Percentiles rank a stretch among this genome's conserved stretches.
These are phyloP conservation scores for Hygrophorus pudorinus DNA, from an alignment of 768 basidiomycete species.

Conservation along the genomic window DNA sequence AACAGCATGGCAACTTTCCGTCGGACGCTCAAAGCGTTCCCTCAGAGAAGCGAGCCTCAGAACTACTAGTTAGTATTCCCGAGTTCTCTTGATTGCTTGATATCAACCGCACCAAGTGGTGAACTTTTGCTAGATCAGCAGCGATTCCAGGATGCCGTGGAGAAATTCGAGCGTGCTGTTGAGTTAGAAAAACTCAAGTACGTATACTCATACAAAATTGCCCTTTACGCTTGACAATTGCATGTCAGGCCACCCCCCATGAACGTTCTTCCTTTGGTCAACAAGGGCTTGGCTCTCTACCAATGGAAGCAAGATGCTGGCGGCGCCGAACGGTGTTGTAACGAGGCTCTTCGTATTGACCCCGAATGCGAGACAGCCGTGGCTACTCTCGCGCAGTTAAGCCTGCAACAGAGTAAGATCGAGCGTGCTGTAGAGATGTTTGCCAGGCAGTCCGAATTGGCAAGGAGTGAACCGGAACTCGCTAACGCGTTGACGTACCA, in stretches of 20 bases:
- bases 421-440: conserved; percentile 83
- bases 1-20: conserved; percentile 90
- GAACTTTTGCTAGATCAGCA: conserved; percentile 91
- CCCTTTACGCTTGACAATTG: not conserved
- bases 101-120: conserved; percentile 41
- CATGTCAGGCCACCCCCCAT: conserved; percentile 27
- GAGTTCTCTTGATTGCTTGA: not conserved
- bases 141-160: conserved; percentile 77
- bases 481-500: conserved; percentile 67
- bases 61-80: conserved; percentile 80
- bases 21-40: conserved; percentile 76
- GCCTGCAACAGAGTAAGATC: conserved; percentile 84
- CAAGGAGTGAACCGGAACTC: conserved; percentile 86
- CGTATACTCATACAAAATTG: conserved; percentile 13
- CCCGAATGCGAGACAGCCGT: conserved; percentile 95
- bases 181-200: conserved; percentile 78
- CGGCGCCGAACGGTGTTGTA: conserved; percentile 75
- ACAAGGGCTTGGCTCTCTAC: conserved; percentile 94
- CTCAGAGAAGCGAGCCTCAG: conserved; percentile 76
- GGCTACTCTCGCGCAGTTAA: conserved; percentile 89
- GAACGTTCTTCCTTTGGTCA: conserved; percentile 91
- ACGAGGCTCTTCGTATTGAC: conserved; percentile 82
- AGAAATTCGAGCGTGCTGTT: conserved; percentile 87
- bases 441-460: conserved; percentile 70
- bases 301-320: conserved; percentile 91